Evolutionary conservation across 495 filamentous ascomycete species (phyloP).

Genomic region (Cryomyces antarcticus): DNA sequence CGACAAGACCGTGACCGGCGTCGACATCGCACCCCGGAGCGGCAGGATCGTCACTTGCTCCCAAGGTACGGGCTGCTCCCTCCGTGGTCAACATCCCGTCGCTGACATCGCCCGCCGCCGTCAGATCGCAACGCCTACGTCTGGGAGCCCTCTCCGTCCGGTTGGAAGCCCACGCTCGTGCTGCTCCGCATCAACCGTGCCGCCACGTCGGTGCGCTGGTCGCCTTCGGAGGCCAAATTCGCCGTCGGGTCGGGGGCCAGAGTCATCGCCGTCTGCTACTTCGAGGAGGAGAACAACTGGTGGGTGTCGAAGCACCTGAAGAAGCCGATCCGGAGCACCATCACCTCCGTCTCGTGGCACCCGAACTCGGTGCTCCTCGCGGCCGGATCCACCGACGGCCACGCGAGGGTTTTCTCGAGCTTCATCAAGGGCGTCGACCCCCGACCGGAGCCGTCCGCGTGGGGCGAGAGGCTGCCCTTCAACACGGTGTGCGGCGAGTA

Average conservation of each 20-base stretch:
- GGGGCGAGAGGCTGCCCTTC: conserved; percentile 91
- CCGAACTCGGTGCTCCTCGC: conserved; percentile 90
- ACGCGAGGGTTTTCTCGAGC: conserved; percentile 82
- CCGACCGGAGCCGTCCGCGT: conserved; percentile 69
- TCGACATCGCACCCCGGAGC: conserved; percentile 79
- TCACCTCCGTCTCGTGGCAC: conserved; percentile 88
- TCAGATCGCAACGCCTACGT: conserved; percentile 93
- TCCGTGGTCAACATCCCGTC: not conserved
- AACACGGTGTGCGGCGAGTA: conserved; percentile 96
- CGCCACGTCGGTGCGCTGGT: conserved; percentile 94
- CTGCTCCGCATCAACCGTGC: conserved; percentile 93
- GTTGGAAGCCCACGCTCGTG: conserved; percentile 93
- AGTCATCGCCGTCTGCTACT: conserved; percentile 95
- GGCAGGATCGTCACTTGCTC: conserved; percentile 95
- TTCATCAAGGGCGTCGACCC: conserved; percentile 90
- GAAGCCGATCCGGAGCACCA: conserved; percentile 91
- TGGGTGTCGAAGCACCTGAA: conserved; percentile 98
- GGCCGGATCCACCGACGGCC: conserved; percentile 89
- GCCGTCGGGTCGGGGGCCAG: conserved; percentile 91
- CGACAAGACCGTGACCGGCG: conserved; percentile 87
- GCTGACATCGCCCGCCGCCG: not conserved
- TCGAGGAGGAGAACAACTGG: conserved; percentile 98
- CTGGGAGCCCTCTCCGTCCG: conserved; percentile 76
- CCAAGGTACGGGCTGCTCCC: conserved; percentile 38
- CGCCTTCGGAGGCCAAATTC: conserved; percentile 89